Conservation (phyloP, 2,329 filamentous ascomycete species). For the Tolypocladium cylindrosporum region DNA sequence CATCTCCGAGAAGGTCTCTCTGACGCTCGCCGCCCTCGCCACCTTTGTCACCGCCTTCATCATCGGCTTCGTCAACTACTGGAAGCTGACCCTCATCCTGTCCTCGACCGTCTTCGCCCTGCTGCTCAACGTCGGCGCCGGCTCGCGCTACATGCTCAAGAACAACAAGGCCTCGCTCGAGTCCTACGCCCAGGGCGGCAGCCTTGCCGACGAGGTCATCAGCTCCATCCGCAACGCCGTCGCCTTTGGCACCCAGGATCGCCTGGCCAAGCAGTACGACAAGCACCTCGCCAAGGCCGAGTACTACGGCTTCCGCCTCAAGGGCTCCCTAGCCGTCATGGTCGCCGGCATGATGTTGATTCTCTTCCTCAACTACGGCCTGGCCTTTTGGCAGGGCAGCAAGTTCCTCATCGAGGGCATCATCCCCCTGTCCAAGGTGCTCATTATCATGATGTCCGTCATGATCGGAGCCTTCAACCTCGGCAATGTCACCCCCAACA, state of each 20-base stretch:
- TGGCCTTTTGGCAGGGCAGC: conserved; percentile 83
- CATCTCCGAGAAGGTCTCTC: conserved; percentile 78
- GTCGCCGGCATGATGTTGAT: conserved; percentile 74
- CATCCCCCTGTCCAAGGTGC: conserved; percentile 56
- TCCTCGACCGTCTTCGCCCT: conserved; percentile 74
- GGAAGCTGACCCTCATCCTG: conserved; percentile 87
- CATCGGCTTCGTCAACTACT: conserved; percentile 83
- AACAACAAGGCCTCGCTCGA: conserved; percentile 70
- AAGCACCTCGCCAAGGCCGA: conserved; percentile 63
- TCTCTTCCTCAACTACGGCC: conserved; percentile 76
- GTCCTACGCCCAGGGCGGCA: conserved; percentile 76
- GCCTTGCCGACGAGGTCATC: conserved; percentile 86
- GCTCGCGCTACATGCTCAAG: conserved; percentile 66
- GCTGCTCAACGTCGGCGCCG: conserved; percentile 63
- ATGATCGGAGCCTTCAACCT: conserved; percentile 91
- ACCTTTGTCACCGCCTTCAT: conserved; percentile 85
- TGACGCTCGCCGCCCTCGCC: conserved; percentile 66
- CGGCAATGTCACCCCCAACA: conserved; percentile 76
- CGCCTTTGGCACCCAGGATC: conserved; percentile 88
- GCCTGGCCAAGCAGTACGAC: conserved; percentile 81
- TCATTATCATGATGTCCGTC: conserved; percentile 82
- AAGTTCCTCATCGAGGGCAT: conserved; percentile 59
- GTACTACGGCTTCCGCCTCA: conserved; percentile 65
- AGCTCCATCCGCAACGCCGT: conserved; percentile 87
- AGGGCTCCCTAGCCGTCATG: conserved; percentile 66